Evolutionary conservation across 2,329 filamentous ascomycete species (phyloP).

Genomic region (Aspergillus viridinutans): DNA sequence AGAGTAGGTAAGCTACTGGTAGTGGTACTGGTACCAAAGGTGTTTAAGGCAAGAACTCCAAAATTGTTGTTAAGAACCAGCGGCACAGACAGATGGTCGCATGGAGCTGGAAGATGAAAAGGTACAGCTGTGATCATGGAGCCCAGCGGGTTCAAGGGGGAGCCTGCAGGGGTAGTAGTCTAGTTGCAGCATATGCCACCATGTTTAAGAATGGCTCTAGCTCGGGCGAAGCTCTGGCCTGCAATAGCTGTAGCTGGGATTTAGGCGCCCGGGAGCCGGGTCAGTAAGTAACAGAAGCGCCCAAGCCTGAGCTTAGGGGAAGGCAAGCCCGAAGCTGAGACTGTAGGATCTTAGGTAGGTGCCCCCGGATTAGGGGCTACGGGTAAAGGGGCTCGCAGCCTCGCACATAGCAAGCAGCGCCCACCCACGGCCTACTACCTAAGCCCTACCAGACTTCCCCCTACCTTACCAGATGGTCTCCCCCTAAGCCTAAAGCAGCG

Average conservation of each 20-base stretch:
- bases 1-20: background rate
- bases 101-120: too few relatives aligned
- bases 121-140: background rate
- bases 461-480: too few relatives aligned
- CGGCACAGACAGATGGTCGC: too few relatives aligned
- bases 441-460: too few relatives aligned
- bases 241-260: background rate
- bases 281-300: background rate
- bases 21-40: too few relatives aligned
- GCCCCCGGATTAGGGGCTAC: too few relatives aligned
- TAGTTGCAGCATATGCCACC: background rate
- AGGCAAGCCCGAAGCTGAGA: background rate
- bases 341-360: too few relatives aligned
- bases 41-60: too few relatives aligned
- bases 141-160: background rate
- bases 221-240: background rate
- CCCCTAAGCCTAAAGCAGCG: slow-evolving; percentile 19
- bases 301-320: background rate
- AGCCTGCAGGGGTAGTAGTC: background rate
- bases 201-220: background rate
- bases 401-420: too few relatives aligned
- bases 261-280: background rate
- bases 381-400: too few relatives aligned
- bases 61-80: too few relatives aligned
- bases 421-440: too few relatives aligned